Conservation (phyloP, 2,329 filamentous ascomycete species). For the Fusarium mundagurra region DNA sequence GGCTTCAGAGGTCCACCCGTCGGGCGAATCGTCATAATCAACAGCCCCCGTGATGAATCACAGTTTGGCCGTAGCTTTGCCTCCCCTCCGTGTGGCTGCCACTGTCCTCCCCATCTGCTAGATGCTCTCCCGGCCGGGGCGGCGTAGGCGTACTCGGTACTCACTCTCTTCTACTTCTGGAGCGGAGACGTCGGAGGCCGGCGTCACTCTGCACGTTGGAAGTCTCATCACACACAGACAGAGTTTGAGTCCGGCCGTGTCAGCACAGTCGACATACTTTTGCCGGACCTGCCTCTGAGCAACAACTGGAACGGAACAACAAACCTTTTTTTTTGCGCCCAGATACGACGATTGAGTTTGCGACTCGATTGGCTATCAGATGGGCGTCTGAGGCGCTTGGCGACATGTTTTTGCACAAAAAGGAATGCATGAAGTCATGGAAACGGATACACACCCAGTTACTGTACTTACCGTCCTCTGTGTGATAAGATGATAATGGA, state of each 20-base stretch:
- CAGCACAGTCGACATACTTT: constrained; percentile 2
- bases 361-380: constrained; percentile 35
- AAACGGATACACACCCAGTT: constrained; percentile 26
- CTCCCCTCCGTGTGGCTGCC: constrained; percentile 33
- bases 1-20: constrained; percentile 28
- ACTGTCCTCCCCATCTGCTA: neutral
- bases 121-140: constrained; percentile 23
- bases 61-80: constrained; percentile 37
- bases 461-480: neutral
- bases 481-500: neutral
- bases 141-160: constrained; percentile 2
- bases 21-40: constrained; percentile 42
- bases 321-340: constrained; percentile 38
- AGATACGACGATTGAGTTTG: constrained; percentile 23
- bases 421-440: constrained; percentile 51
- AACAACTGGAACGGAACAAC: constrained; percentile 41
- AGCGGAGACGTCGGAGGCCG: constrained; percentile 26
- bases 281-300: constrained; percentile 21
- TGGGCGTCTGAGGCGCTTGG: constrained; percentile 37
- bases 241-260: constrained; percentile 35
- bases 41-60: constrained; percentile 41
- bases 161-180: neutral
- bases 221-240: constrained; percentile 27
- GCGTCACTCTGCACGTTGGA: constrained; percentile 12
- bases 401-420: constrained; percentile 44